Percentiles rank a stretch among this genome's conserved stretches.
Conservation (phyloP, 2,329 filamentous ascomycete genomes). For the Monosporascus sp. region DNA sequence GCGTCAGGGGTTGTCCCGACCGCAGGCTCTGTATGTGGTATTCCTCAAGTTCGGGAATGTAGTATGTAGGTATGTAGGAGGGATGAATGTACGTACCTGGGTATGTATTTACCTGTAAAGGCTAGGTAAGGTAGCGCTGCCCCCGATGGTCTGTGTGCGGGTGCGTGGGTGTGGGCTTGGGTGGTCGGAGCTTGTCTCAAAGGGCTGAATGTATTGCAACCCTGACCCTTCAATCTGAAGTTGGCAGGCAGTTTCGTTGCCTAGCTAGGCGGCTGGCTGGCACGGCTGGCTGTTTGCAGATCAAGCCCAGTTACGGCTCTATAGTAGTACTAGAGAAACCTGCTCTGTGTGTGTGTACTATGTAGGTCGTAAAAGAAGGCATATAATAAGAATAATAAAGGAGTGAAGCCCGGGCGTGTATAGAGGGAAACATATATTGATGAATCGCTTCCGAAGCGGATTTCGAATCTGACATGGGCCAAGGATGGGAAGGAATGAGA, state of each 20-base stretch:
- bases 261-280: background rate
- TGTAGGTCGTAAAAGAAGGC: too few species aligned
- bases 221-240: background rate
- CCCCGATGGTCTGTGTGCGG: too few species aligned
- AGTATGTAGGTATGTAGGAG: background rate
- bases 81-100: background rate
- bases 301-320: background rate
- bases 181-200: background rate
- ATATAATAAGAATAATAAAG: too few species aligned
- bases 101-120: background rate
- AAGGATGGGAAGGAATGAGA: background rate
- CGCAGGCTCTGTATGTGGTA: background rate
- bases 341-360: too few species aligned
- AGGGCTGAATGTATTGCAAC: background rate
- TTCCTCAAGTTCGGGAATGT: background rate
- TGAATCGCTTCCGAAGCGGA: background rate
- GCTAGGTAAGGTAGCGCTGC: background rate
- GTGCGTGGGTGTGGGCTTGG: background rate
- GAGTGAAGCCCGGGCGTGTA: too few species aligned
- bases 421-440: background rate
- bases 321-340: background rate
- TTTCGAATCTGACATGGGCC: background rate
- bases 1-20: background rate
- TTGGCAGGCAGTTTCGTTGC: background rate
- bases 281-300: background rate